phyloP scores from a whole-genome alignment of 495 filamentous ascomycete genomes.

The Stereocaulon alpinum region DNA sequence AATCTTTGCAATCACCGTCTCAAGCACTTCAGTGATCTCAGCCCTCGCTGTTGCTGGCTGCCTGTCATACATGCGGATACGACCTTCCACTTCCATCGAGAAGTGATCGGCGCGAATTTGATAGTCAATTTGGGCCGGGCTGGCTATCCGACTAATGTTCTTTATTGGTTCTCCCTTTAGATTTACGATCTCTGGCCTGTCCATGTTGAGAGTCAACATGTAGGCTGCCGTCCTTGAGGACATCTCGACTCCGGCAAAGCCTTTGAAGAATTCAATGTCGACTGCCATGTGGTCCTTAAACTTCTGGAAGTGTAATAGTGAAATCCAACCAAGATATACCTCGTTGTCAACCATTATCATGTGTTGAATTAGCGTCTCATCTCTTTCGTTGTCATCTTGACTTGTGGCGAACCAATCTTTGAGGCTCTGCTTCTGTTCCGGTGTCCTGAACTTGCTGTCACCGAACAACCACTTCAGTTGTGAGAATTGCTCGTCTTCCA shows the following conservation, averaged over 20 bases:
- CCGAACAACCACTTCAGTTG: conserved; percentile 12
- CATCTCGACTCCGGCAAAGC: background rate
- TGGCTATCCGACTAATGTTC: too few relatives aligned
- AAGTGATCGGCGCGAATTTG: background rate
- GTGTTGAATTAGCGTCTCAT: background rate
- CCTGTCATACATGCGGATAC: background rate
- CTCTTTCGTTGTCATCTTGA: too few relatives aligned
- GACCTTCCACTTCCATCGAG: background rate
- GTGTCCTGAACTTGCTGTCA: conserved; percentile 1
- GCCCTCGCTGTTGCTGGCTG: background rate
- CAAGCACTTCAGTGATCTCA: background rate
- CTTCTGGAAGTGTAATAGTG: background rate
- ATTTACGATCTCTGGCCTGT: background rate
- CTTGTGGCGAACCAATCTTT: conserved; percentile 3
- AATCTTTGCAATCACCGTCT: background rate
- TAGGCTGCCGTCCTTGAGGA: background rate
- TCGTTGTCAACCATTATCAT: background rate
- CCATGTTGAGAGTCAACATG: background rate
- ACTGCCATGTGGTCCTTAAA: background rate
- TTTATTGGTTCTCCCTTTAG: background rate
- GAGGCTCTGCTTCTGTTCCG: conserved; percentile 5
- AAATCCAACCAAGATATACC: background rate
- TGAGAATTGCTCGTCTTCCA: conserved; percentile 8
- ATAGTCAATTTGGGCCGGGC: too few relatives aligned
- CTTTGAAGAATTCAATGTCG: background rate